These are phyloP conservation scores for Paraphaeosphaeria sporulosa DNA, from an alignment of 2,329 filamentous ascomycete genomes.

Conservation along the genomic window DNA sequence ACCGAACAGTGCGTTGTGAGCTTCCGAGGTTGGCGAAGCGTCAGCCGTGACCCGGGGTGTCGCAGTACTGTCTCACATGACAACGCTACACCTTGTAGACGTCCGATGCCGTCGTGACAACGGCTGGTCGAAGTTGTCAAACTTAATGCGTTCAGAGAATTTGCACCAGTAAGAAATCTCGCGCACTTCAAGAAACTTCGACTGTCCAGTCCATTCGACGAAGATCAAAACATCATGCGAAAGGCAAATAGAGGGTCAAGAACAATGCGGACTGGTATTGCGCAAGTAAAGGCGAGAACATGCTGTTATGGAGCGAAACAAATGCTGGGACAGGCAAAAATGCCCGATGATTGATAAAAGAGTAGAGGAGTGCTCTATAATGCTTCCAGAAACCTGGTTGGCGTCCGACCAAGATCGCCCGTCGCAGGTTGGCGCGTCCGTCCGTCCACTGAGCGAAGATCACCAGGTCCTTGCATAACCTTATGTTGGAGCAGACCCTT, in stretches of 20 bases:
- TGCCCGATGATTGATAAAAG: slow-evolving; percentile 29
- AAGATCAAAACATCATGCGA: slow-evolving; percentile 40
- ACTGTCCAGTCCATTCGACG: slow-evolving; percentile 16
- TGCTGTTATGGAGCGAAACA: slow-evolving; percentile 35
- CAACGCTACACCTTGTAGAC: slow-evolving; percentile 36
- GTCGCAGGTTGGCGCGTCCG: slow-evolving; percentile 19
- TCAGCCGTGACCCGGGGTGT: slow-evolving; percentile 36
- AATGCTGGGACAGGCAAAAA: slow-evolving; percentile 32
- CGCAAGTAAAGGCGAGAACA: slow-evolving; percentile 33
- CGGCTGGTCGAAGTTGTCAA: slow-evolving; percentile 25
- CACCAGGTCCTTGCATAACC: neutral
- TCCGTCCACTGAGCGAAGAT: slow-evolving; percentile 13
- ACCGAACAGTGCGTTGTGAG: slow-evolving; percentile 23
- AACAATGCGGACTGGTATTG: slow-evolving; percentile 35
- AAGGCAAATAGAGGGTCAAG: slow-evolving; percentile 19
- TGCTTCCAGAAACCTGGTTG: slow-evolving; percentile 30
- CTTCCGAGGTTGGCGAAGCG: slow-evolving; percentile 25
- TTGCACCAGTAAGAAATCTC: slow-evolving; percentile 17
- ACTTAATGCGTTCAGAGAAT: slow-evolving; percentile 37
- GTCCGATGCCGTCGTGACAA: slow-evolving; percentile 21
- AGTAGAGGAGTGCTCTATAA: slow-evolving; percentile 39
- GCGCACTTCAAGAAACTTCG: slow-evolving; percentile 24
- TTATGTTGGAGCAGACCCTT: slow-evolving; percentile 1
- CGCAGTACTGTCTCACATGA: slow-evolving; percentile 45
- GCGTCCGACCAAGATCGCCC: slow-evolving; percentile 18